Evolutionary conservation across 1,284 basidiomycete genomes (phyloP), one percentile per base, ranked within the genome.

Genomic region (Somion occarium): DNA sequence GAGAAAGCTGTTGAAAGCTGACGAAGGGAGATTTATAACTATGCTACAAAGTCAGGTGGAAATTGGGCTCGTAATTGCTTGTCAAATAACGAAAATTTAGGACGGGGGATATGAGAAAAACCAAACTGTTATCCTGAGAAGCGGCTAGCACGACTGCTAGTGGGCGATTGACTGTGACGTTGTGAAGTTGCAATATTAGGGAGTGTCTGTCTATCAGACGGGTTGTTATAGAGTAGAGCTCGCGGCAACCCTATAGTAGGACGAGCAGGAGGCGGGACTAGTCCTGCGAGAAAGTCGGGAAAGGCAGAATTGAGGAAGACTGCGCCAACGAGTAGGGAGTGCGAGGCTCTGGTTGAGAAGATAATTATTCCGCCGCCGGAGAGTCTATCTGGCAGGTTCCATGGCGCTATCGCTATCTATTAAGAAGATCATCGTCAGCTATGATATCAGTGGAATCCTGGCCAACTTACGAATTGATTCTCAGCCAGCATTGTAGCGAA

Each of bases 251-350:
- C 23, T 18, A 38, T 39, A 45, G 39, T 38, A 41, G 51, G 42
- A 49, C 18, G 54, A 51, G 43, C 50, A 45, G 19, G 54, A 50
- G 34, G 38, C 15, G 50, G 15, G 48, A 55, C 41, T 20, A 46
- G 46, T 41, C 54, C 56, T 50, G 60, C 48, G 46, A 82, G 62
- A 56, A 82, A 80, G 45, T 75, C 75, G 19, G 82, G 80, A 64
- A 83, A 82, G 19, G 69, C 65, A 18, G 68, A 59, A 37, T 71
- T 67, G 50, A 82, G 64, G 61, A 83, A 82, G 43, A 83, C 62
- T 2, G 77, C 79, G 38, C 80, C 82, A 54, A 82, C 73, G 49
- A 85, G 75, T 47, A 83, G 75, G 53, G 73, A 75, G 4, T 77
- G 77, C 49, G 80, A 79, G 46, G 74, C 59, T 13, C 54, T 68